Percentiles rank a stretch among this genome's conserved stretches.
These are phyloP conservation scores for Eimeria maxima DNA, from an alignment of 169 alveolate species.

Conservation along the genomic window DNA sequence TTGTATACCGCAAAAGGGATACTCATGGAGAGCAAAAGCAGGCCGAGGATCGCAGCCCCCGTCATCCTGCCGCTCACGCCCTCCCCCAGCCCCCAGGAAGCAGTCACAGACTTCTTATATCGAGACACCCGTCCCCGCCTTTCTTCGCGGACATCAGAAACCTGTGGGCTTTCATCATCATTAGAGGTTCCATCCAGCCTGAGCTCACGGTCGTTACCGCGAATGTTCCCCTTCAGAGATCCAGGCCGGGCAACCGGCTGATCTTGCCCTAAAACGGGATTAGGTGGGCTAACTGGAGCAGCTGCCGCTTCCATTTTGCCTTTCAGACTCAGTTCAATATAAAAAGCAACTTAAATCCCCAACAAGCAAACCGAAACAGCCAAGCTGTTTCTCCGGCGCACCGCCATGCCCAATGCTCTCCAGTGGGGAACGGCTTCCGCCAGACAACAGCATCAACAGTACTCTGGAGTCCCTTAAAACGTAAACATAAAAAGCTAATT, in stretches of 20 bases:
- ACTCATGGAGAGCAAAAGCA: background rate
- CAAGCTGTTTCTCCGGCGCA: background rate
- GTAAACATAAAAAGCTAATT: background rate
- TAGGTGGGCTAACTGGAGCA: background rate
- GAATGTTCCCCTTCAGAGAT: background rate
- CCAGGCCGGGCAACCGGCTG: background rate
- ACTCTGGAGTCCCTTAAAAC: background rate
- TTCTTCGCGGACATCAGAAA: background rate
- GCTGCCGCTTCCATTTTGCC: slow-evolving; percentile 16
- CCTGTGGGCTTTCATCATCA: background rate
- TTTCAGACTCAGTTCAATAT: background rate
- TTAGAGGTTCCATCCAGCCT: background rate
- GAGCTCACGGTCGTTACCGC: background rate
- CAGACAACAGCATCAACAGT: background rate
- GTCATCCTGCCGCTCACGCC: slow-evolving; percentile 28
- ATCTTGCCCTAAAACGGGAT: background rate
- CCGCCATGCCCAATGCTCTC: slow-evolving; percentile 6
- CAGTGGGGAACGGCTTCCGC: slow-evolving; percentile 31
- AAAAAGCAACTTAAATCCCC: background rate
- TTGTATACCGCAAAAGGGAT: background rate
- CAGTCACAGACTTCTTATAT: background rate
- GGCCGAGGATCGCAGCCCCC: background rate
- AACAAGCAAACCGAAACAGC: background rate
- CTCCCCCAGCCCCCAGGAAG: slow-evolving; percentile 44
- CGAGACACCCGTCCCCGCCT: background rate